Base-by-base conservation (phyloP, 768 basidiomycete species). In the Neoboletus brunneissimus region DNA sequence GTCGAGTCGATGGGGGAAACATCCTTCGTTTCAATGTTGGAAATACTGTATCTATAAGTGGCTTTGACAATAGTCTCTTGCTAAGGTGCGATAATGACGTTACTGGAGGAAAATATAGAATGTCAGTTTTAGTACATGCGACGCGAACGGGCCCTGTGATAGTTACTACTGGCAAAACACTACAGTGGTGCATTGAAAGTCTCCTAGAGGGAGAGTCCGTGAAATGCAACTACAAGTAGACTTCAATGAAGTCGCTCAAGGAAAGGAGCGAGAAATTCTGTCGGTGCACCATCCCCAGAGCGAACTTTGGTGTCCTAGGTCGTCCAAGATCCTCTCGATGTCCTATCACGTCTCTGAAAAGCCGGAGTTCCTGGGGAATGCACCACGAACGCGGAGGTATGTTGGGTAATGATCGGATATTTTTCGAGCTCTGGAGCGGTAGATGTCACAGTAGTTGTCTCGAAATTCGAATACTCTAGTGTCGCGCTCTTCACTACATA, bases 1-100 rank as follows among this genome's bases (percentile, higher is more conserved):
- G 43, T 20, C 48, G 53, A 48, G n/a, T n/a, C n/a, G 57, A 31
- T 34, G 61, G 62, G 16, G 59, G 64, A 49, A 64, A 41, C 62
- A 54, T 53, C 37, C 20, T 29, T 27, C 11, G 20, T 34, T 13
- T 25, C 47, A 40, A 27, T 12, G 45, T 23, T 48, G 46, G 20
- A 7, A 18, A 6, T 27, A 27, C 27, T 27, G 15, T 18, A 32
- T 20, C n/a, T 31, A 22, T 20, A 13, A 20, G 27, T 7, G 4
- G n/a, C n/a, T n/a, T 29, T 10, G 29, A 31, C 10, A 9, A 29
- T 9, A 10, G 45, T 47, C n/a, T 20, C 11, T 13, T 32, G n/a
- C 13, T 13, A 31, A 13, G 29, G 5, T 13, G n/a, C 27, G 45
- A n/a, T 20, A 20, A 22, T 16, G 31, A 29, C 29, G 18, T 29